Percentiles rank a stretch among this genome's conserved stretches.
Conservation (phyloP, 2,329 filamentous ascomycete genomes). For the Cryphonectria nitschkei region DNA sequence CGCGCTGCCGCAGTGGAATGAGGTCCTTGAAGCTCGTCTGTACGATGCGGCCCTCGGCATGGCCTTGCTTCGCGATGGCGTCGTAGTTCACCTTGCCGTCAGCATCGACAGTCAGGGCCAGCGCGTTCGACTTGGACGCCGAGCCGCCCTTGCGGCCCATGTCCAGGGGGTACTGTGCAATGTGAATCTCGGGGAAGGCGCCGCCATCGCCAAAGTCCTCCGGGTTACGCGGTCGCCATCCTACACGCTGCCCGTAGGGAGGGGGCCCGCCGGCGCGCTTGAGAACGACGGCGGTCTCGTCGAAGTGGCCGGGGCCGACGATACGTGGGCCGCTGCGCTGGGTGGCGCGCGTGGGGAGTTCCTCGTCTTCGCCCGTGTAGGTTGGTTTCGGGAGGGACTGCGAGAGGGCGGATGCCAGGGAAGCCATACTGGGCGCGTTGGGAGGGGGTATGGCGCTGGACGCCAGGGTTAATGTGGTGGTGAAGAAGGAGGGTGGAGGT, state of each 20-base stretch:
- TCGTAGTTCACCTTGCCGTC: slow-evolving; percentile 97
- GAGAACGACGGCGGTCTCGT: slow-evolving; percentile 83
- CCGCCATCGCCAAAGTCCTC: slow-evolving; percentile 97
- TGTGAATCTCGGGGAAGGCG: slow-evolving; percentile 89
- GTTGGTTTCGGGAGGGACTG: slow-evolving; percentile 85
- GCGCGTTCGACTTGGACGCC: slow-evolving; percentile 75
- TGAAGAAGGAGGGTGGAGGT: slow-evolving; percentile 1
- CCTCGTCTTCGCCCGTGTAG: slow-evolving; percentile 88
- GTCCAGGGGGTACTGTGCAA: slow-evolving; percentile 93
- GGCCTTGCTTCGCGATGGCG: slow-evolving; percentile 88
- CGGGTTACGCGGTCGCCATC: slow-evolving; percentile 86
- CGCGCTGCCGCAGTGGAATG: slow-evolving; percentile 89
- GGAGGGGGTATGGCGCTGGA: slow-evolving; percentile 3
- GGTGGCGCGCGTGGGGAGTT: slow-evolving; percentile 70
- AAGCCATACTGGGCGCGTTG: slow-evolving; percentile 56
- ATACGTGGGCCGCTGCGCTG: slow-evolving; percentile 84
- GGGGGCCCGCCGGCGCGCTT: slow-evolving; percentile 78
- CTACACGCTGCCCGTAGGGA: slow-evolving; percentile 80
- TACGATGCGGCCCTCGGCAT: slow-evolving; percentile 80
- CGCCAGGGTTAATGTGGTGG: background rate
- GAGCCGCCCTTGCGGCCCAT: slow-evolving; percentile 80
- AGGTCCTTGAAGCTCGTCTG: slow-evolving; percentile 97
- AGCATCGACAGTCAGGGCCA: slow-evolving; percentile 88
- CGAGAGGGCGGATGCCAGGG: slow-evolving; percentile 72
- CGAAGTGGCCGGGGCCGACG: slow-evolving; percentile 76